Percentiles rank a stretch among this genome's conserved stretches.
Evolutionary conservation across 441 rosid genomes (phyloP).

Genomic region (Rhodomyrtus psidioides): DNA sequence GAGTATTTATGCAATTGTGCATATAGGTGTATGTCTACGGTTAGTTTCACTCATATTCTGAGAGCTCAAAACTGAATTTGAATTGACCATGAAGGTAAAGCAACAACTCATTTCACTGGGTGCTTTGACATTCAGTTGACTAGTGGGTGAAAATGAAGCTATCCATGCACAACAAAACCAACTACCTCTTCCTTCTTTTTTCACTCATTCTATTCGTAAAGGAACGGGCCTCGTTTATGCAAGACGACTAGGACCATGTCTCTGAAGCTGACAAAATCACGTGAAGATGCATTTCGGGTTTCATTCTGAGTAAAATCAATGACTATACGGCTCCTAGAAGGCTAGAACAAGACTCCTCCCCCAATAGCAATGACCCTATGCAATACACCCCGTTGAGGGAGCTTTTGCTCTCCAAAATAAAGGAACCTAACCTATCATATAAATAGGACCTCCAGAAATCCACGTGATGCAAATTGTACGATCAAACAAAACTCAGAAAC

Average conservation of each 20-base stretch:
- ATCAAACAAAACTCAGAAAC: background rate
- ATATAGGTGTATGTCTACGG: background rate
- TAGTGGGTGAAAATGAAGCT: background rate
- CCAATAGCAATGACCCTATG: background rate
- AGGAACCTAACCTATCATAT: background rate
- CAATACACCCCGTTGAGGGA: background rate
- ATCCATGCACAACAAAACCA: background rate
- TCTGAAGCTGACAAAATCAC: background rate
- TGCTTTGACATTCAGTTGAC: background rate
- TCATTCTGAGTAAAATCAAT: background rate
- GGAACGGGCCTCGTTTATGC: background rate
- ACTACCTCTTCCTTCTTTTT: background rate
- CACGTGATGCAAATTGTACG: background rate
- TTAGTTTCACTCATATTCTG: background rate
- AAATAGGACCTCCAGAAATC: background rate
- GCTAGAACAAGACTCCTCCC: background rate
- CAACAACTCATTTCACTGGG: background rate
- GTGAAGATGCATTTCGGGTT: background rate
- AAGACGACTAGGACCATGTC: background rate
- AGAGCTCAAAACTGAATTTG: background rate
- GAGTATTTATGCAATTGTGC: background rate
- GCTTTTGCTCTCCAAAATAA: background rate
- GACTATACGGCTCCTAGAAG: background rate
- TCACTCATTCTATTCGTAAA: background rate
- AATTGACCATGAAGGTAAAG: background rate